These are phyloP conservation scores for Mycena vulgaris DNA, from an alignment of 768 basidiomycete species.

Conservation along the genomic window DNA sequence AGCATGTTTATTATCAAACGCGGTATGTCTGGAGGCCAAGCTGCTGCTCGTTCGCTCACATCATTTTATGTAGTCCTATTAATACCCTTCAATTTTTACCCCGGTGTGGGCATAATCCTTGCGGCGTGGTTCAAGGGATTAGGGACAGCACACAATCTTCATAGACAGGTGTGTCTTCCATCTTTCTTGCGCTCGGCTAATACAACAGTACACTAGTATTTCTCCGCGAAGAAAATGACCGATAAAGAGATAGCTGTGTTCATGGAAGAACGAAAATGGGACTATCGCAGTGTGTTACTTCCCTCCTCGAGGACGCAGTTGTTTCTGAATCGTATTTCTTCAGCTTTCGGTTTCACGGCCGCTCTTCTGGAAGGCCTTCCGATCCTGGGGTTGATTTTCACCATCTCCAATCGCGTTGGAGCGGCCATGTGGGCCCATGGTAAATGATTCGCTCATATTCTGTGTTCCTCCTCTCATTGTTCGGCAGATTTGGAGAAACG, in stretches of 20 bases:
- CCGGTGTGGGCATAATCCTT: conserved; percentile 74
- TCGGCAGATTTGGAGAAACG: conserved; percentile 73
- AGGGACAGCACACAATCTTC: conserved; percentile 77
- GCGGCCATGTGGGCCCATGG: conserved; percentile 96
- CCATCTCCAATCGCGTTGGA: conserved; percentile 89
- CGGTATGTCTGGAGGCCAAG: conserved; percentile 50
- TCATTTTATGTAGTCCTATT: conserved; percentile 66
- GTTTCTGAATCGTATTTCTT: not conserved
- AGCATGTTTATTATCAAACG: conserved; percentile 62
- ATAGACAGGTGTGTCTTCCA: conserved; percentile 68
- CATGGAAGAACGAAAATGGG: conserved; percentile 92
- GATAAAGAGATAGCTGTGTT: conserved; percentile 78
- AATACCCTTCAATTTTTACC: conserved; percentile 76
- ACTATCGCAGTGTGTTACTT: conserved; percentile 75
- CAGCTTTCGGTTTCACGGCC: conserved; percentile 90
- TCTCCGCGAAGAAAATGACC: conserved; percentile 88
- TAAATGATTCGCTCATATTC: conserved; percentile 46
- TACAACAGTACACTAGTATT: conserved; percentile 69
- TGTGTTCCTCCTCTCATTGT: conserved; percentile 5
- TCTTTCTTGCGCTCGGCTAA: not conserved
- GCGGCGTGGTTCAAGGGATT: conserved; percentile 78
- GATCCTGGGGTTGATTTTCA: conserved; percentile 85
- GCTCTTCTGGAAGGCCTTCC: conserved; percentile 88
- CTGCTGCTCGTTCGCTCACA: not conserved
- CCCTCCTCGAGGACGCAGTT: not conserved